Base-by-base conservation (phyloP, 2,329 filamentous ascomycete species). In the Didymosphaeria variabile region DNA sequence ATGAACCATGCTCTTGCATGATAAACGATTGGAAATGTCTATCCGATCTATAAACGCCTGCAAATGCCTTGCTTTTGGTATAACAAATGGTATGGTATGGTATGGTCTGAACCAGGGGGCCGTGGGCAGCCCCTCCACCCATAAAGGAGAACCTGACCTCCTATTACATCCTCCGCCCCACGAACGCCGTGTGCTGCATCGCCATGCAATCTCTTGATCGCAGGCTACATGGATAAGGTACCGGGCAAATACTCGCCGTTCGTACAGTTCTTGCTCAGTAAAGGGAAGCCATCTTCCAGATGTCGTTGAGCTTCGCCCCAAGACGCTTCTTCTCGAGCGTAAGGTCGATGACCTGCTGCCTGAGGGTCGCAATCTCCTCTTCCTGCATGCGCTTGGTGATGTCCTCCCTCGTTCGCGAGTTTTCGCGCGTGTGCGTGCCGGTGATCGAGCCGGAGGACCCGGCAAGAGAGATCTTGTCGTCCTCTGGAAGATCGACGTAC, bases 271-370 rank as follows among this genome's bases (percentile, higher is more conserved):
- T 26, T 5, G 23, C 50, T 55, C 38, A 55, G 38, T 55, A 55
- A 3, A 55, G 17, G 8, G 52, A 26, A 45, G 52, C 15, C 52
- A 55, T 31, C 52, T 55, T 55, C 52, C 52, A 55, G 38, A 55
- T 55, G 17, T 55, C 52, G 38, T 55, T 55, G 19, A 55, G 52
- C 52, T 55, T 55, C 38, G 52, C 2, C 6, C 26, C 52, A 13
- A 55, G 52, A 21, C 52, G 52, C 26, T 55, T 55, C 52, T 55
- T 55, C 52, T 55, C 52, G 29, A 55, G 38, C 23, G 52, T 55
- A 3, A 55, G 38, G 17, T 55, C 52, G n/a, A 45, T 44, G 38
- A 55, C 52, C 38, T 55, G 52, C 52, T 55, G 52, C 19, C 52
- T 55, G 38, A 55, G 52, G 38, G 21, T 55, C 10, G 23, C 26